Evolutionary conservation across 1,284 basidiomycete species (phyloP).

Genomic region (Schizophyllum amplum): DNA sequence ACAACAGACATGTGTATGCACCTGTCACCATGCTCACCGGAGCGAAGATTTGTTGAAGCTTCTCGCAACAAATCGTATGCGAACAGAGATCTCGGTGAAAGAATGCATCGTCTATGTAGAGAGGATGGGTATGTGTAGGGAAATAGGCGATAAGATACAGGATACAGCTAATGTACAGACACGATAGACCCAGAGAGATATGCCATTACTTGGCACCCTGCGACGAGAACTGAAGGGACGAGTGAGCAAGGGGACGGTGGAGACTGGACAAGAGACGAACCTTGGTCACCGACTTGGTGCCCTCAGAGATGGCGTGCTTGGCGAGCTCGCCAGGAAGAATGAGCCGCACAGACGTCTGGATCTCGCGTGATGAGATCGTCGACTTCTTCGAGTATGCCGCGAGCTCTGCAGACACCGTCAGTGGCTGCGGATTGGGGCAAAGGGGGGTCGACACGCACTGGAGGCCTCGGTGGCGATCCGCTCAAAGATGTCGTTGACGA

Average conservation of each 20-base stretch:
- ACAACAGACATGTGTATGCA: no score
- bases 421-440: neutral
- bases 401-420: constrained; percentile 41
- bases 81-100: no score
- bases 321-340: constrained; percentile 75
- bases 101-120: neutral
- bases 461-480: constrained; percentile 78
- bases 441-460: constrained; percentile 37
- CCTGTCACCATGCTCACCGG: no score
- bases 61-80: no score
- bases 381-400: constrained; percentile 83
- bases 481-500: constrained; percentile 80
- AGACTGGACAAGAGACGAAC: neutral
- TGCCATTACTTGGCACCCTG: constrained; percentile 1
- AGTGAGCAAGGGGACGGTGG: neutral
- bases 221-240: neutral
- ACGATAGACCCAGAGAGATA: neutral
- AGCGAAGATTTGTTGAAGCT: no score
- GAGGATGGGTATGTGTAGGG: no score
- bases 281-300: constrained; percentile 16
- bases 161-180: neutral
- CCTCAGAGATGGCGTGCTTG: constrained; percentile 64
- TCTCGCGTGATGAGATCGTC: constrained; percentile 82
- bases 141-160: neutral
- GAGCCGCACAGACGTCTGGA: constrained; percentile 76